Evolutionary conservation across 192 early-diverging fungal genomes (phyloP).

Genomic region (Entomortierella parvispora): DNA sequence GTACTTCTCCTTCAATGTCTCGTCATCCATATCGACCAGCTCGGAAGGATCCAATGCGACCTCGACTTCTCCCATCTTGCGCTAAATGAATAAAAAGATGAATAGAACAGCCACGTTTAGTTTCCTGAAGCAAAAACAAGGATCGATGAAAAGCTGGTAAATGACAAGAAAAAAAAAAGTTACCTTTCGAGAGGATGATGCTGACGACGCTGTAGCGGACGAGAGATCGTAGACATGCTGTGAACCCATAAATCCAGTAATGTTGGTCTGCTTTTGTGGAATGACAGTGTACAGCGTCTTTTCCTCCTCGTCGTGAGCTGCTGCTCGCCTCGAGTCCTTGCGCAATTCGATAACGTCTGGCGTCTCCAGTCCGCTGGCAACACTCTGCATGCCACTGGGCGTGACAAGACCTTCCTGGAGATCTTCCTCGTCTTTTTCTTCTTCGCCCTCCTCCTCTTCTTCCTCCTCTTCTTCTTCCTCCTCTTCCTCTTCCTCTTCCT

Average conservation of each 20-base stretch:
- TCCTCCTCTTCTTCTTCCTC: slow-evolving; percentile 81
- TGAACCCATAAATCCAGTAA: slow-evolving; percentile 94
- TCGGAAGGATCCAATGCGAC: slow-evolving; percentile 92
- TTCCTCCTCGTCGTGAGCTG: slow-evolving; percentile 55
- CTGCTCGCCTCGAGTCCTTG: slow-evolving; percentile 68
- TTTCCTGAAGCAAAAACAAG: too few species aligned
- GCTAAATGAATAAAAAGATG: slow-evolving; percentile 33
- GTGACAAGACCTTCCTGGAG: slow-evolving; percentile 80
- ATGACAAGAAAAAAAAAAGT: slow-evolving; percentile 1
- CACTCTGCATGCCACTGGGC: slow-evolving; percentile 81
- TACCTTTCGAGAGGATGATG: slow-evolving; percentile 61
- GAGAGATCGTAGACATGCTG: slow-evolving; percentile 90
- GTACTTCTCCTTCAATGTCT: slow-evolving; percentile 80
- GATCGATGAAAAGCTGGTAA: neutral
- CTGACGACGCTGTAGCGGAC: slow-evolving; percentile 53
- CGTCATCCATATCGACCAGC: slow-evolving; percentile 81
- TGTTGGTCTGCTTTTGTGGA: slow-evolving; percentile 72
- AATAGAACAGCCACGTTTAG: neutral
- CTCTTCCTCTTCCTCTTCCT: slow-evolving; percentile 44
- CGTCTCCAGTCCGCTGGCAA: slow-evolving; percentile 81
- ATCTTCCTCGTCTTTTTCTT: slow-evolving; percentile 64
- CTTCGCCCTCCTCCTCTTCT: slow-evolving; percentile 70
- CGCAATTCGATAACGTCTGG: slow-evolving; percentile 89
- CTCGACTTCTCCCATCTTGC: slow-evolving; percentile 79
- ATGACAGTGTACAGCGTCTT: slow-evolving; percentile 90